Percentiles rank a stretch among this genome's conserved stretches.
These are phyloP conservation scores for Stemphylium beticola DNA, from an alignment of 2,329 filamentous ascomycete species.

Conservation along the genomic window DNA sequence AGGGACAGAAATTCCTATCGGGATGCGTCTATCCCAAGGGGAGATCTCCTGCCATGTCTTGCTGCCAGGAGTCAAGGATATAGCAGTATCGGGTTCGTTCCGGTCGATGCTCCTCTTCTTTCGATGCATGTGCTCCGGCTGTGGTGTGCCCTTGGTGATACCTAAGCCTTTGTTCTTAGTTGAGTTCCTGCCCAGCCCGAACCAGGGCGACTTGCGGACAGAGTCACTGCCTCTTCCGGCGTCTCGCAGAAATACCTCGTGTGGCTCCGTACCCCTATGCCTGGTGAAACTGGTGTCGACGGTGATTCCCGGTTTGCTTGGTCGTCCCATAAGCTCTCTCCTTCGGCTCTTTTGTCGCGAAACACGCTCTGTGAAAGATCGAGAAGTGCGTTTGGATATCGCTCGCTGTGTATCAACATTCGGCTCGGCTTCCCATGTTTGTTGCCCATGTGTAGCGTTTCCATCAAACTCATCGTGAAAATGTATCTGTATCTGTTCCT, in stretches of 20 bases:
- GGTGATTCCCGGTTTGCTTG: constrained; percentile 66
- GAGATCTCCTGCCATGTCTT: constrained; percentile 61
- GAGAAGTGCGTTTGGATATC: constrained; percentile 41
- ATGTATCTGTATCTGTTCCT: constrained; percentile 37
- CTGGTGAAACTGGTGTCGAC: constrained; percentile 72
- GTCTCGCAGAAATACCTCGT: constrained; percentile 52
- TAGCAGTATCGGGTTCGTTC: constrained; percentile 38
- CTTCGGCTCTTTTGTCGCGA: constrained; percentile 62
- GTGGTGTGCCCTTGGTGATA: constrained; percentile 45
- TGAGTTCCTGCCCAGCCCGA: constrained; percentile 34
- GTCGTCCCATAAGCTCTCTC: constrained; percentile 66
- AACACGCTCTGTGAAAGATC: constrained; percentile 44
- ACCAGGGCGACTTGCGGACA: constrained; percentile 39
- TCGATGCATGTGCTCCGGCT: constrained; percentile 28
- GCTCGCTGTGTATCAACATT: constrained; percentile 36
- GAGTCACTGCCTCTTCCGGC: constrained; percentile 27
- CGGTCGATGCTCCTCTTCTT: constrained; percentile 21
- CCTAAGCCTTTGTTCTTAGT: constrained; percentile 43
- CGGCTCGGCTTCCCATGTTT: constrained; percentile 31
- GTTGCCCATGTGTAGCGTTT: constrained; percentile 2
- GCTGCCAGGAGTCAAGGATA: constrained; percentile 36
- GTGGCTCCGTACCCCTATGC: constrained; percentile 53
- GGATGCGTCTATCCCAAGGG: constrained; percentile 72
- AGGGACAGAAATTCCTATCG: constrained; percentile 73
- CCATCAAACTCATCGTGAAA: constrained; percentile 23